Conservation (phyloP, 2,329 filamentous ascomycete species). For the Claviceps cyperi region DNA sequence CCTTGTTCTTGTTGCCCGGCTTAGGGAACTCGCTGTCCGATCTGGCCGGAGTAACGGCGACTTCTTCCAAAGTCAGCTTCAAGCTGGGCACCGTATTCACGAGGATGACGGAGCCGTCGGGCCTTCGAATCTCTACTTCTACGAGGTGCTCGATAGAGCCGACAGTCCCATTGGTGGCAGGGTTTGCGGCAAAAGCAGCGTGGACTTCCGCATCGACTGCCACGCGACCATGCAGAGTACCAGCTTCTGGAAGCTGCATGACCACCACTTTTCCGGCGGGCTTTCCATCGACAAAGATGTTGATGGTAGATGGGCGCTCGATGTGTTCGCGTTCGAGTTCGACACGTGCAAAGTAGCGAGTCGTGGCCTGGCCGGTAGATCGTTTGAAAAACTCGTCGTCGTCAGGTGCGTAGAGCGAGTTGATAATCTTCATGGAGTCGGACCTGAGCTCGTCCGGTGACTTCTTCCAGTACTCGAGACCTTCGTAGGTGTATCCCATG, state of each 20-base stretch:
- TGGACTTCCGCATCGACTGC: conserved; percentile 29
- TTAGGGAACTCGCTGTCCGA: conserved; percentile 15
- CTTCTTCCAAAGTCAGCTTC: conserved; percentile 21
- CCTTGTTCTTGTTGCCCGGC: conserved; percentile 8
- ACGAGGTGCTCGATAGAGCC: conserved; percentile 1
- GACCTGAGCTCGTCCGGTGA: conserved; percentile 15
- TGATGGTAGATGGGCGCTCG: conserved; percentile 20
- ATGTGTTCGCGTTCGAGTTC: conserved; percentile 21
- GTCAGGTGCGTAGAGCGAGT: conserved; percentile 16
- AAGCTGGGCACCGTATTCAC: conserved; percentile 20
- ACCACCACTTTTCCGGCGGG: conserved; percentile 21
- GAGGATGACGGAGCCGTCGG: conserved; percentile 18
- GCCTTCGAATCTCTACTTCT: conserved; percentile 10
- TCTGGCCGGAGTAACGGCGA: conserved; percentile 14
- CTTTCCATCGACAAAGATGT: conserved; percentile 19
- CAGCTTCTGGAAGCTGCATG: conserved; percentile 20
- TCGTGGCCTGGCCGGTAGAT: conserved; percentile 4
- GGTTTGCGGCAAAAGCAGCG: neutral
- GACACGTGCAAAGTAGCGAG: conserved; percentile 22
- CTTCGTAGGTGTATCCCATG: conserved; percentile 27
- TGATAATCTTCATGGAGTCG: conserved; percentile 19
- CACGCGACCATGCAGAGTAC: conserved; percentile 18
- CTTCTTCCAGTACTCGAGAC: conserved; percentile 22
- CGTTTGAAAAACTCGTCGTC: neutral
- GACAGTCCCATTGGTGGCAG: neutral